A percentile compares a stretch with the other conserved stretches of the same genome.
These are phyloP conservation scores for Monosporascus sp. DNA, from an alignment of 2,329 filamentous ascomycete species.

Conservation along the genomic window DNA sequence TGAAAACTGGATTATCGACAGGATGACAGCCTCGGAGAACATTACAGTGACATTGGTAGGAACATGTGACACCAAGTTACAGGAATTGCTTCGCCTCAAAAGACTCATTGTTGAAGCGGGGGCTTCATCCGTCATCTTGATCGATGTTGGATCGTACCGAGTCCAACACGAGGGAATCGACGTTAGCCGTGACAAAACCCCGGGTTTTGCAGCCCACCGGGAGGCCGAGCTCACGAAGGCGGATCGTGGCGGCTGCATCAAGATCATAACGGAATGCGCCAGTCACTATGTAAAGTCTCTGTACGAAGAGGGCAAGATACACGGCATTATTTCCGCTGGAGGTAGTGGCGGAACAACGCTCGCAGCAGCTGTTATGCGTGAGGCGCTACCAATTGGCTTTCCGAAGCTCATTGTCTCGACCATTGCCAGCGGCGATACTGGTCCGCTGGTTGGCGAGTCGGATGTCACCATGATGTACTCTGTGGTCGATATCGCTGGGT, in stretches of 20 bases:
- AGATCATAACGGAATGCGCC: constrained; percentile 46
- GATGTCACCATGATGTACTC: constrained; percentile 68
- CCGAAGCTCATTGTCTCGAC: constrained; percentile 68
- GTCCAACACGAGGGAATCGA: constrained; percentile 39
- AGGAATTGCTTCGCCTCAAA: constrained; percentile 50
- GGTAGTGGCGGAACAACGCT: constrained; percentile 60
- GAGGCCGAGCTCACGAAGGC: constrained; percentile 31
- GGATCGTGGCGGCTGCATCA: constrained; percentile 50
- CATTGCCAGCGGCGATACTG: constrained; percentile 61
- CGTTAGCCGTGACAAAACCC: constrained; percentile 32
- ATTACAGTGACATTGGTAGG: constrained; percentile 41
- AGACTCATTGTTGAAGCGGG: constrained; percentile 32
- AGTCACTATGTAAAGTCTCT: constrained; percentile 36
- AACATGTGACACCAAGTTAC: constrained; percentile 59
- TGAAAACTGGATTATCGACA: background rate
- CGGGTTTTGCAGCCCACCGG: constrained; percentile 32
- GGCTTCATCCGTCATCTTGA: constrained; percentile 35
- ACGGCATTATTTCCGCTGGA: constrained; percentile 54
- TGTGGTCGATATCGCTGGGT: constrained; percentile 64
- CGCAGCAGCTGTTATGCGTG: constrained; percentile 54
- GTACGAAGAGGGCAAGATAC: constrained; percentile 32
- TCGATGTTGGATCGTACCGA: constrained; percentile 49
- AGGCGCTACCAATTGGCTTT: constrained; percentile 56
- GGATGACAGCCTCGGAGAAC: background rate
- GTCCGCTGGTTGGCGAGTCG: constrained; percentile 58